Evolutionary conservation across 2,329 filamentous ascomycete species (phyloP).

Genomic region (Alternaria arbusti): DNA sequence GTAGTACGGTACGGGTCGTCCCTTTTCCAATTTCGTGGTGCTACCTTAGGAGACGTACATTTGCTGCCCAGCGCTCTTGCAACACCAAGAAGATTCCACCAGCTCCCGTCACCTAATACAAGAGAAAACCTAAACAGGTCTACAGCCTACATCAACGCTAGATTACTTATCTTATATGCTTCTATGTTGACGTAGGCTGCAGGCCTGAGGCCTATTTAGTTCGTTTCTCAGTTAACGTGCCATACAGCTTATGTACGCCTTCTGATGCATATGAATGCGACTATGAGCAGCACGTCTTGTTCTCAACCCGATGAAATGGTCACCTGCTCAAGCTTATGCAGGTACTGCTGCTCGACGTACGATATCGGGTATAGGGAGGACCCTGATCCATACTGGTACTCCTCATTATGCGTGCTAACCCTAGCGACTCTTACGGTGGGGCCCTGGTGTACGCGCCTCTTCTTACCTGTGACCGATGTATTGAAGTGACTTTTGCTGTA

Average conservation of each 20-base stretch:
- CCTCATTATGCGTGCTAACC: background rate
- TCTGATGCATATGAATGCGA: background rate
- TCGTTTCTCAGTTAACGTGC: background rate
- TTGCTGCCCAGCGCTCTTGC: background rate
- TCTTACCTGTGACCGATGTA: background rate
- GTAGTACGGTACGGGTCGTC: slow-evolving; percentile 1
- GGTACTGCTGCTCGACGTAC: background rate
- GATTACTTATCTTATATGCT: background rate
- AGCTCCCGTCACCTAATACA: background rate
- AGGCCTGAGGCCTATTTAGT: background rate
- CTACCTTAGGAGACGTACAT: background rate
- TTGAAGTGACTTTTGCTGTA: background rate
- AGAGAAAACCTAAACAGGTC: background rate
- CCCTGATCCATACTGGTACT: background rate
- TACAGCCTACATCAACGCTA: background rate
- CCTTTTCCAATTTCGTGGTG: background rate
- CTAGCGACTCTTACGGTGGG: background rate
- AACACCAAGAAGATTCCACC: background rate
- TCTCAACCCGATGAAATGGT: background rate
- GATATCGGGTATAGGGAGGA: background rate
- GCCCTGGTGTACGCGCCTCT: background rate
- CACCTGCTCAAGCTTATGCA: background rate
- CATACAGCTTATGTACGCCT: background rate
- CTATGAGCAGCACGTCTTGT: background rate
- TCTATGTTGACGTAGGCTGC: background rate